Base-by-base conservation (phyloP, 441 rosid genomes). In the Francoa sonchifolia region DNA sequence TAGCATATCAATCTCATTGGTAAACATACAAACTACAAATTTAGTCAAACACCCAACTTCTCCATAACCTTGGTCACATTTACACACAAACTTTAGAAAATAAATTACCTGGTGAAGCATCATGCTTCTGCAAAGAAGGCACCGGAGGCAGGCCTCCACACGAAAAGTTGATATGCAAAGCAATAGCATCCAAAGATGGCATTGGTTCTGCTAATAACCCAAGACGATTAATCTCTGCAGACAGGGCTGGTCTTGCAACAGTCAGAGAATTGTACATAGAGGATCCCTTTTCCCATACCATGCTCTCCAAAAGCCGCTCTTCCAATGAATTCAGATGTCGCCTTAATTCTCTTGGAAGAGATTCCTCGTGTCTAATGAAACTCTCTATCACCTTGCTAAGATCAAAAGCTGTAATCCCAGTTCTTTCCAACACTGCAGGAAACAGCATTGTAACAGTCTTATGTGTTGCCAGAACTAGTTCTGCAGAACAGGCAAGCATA, bases 251-350 rank as follows among this genome's bases (percentile, higher is more conserved):
- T 50, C 72, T 78, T 41, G 99, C 99, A 54, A 83, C 86, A 20
- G 71, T 65, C 77, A 90, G 63, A 26, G 95, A 86, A 56, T 86
- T 90, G 79, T 80, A 90, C 95, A 86, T 74, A 32, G 96, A 86
- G 33, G 95, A 90, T 33, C 96, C 95, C 60, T 78, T 90, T 59
- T 83, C 95, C 99, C 96, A 90, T 14, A 86, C 99, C 99, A 90
- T 80, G 66, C 90, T 83, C 75, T 90, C 99, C 62, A 86, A 55
- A 44, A 90, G 94, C 35, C 82, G 67, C 76, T 90, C 96, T 71
- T 86, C 99, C 61, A 90, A 52, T 17, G 96, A 86, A 65, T 90
- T 90, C 55, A 90, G 69, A 72, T 86, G 99, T 54, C 99, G 77
- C 65, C 90, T 78, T 60, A 90, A 54, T 72, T 90, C 99, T 65